These are phyloP conservation scores for Hippophae gyantsensis DNA, from an alignment of 306 rosid genomes.

Conservation along the genomic window DNA sequence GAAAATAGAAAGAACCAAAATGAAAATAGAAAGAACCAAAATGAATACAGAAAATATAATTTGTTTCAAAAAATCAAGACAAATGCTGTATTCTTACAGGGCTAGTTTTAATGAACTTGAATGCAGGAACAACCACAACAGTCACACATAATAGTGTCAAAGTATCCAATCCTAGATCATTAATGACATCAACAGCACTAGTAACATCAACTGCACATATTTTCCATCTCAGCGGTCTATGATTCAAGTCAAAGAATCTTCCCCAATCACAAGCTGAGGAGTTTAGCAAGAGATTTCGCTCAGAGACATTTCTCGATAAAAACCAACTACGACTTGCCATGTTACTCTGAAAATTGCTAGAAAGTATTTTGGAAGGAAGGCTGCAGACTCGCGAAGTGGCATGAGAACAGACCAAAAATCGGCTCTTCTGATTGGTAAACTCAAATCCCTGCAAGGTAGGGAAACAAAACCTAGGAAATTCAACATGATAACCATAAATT, in stretches of 20 bases:
- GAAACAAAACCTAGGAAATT: too few relatives aligned
- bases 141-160: conserved; percentile 77
- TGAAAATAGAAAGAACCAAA: background rate
- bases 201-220: conserved; percentile 63
- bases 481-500: too few relatives aligned
- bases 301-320: conserved; percentile 29
- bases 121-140: conserved; percentile 72
- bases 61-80: background rate
- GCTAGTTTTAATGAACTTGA: conserved; percentile 69
- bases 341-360: conserved; percentile 33
- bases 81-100: conserved; percentile 33
- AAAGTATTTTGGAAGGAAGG: conserved; percentile 26
- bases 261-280: conserved; percentile 21
- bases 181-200: conserved; percentile 60
- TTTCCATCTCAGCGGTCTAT: conserved; percentile 28
- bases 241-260: conserved; percentile 29
- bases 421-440: conserved; percentile 29
- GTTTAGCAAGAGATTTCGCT: conserved; percentile 15
- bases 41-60: background rate
- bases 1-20: background rate
- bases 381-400: conserved; percentile 26
- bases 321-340: conserved; percentile 22
- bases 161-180: conserved; percentile 90
- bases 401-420: conserved; percentile 22
- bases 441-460: conserved; percentile 33